These are phyloP conservation scores for Globisporangium echinulatum DNA, from an alignment of 352 stramenopile genomes.

Conservation along the genomic window DNA sequence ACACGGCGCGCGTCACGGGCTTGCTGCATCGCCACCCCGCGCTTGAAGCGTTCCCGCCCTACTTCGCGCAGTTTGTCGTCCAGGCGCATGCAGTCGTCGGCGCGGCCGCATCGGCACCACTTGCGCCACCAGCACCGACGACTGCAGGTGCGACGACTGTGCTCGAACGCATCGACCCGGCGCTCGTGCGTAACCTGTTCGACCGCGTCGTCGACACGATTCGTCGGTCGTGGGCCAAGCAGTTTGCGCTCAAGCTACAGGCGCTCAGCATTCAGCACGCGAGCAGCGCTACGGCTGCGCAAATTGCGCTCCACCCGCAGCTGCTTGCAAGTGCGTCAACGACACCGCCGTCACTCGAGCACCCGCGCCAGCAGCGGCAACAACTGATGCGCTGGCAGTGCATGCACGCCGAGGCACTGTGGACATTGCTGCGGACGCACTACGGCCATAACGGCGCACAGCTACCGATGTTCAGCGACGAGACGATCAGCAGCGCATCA, in stretches of 20 bases:
- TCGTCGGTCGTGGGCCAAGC: background rate
- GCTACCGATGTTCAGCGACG: background rate
- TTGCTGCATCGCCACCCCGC: conserved; percentile 34
- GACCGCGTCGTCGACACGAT: background rate
- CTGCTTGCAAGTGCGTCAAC: too few species aligned
- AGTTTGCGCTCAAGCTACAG: background rate
- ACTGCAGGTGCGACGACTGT: background rate
- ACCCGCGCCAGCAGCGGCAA: too few species aligned
- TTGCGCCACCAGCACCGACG: too few species aligned
- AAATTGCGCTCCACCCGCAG: too few species aligned
- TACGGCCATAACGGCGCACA: too few species aligned
- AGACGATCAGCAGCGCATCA: conserved; percentile 1
- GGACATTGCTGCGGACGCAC: background rate
- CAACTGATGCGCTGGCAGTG: too few species aligned
- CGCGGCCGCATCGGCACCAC: background rate
- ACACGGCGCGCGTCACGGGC: conserved; percentile 23
- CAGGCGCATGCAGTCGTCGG: conserved; percentile 18
- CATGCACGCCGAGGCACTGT: too few species aligned
- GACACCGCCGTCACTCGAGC: too few species aligned
- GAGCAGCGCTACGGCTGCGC: too few species aligned
- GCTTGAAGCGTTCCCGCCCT: conserved; percentile 30
- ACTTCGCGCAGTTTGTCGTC: conserved; percentile 48
- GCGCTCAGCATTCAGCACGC: background rate
- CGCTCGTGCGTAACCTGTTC: background rate
- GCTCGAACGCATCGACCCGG: background rate